A percentile compares a stretch with the other conserved stretches of the same genome.
Evolutionary conservation across 2,329 filamentous ascomycete genomes (phyloP).

Genomic region (Bipolaris victoriae): DNA sequence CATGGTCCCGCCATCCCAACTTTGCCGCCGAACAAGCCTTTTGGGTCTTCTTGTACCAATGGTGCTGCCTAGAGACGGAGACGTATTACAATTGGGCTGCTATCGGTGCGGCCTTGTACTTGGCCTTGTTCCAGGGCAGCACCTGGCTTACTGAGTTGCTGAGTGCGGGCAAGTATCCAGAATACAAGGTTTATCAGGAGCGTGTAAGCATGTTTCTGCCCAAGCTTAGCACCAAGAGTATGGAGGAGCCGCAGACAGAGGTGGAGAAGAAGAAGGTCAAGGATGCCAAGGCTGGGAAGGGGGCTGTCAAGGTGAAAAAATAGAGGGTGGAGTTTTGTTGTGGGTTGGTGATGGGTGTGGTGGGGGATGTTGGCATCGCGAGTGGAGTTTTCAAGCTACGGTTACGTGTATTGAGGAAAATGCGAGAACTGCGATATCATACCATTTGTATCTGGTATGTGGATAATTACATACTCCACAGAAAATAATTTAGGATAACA

Average conservation of each 20-base stretch:
- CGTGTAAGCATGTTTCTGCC: constrained; percentile 86
- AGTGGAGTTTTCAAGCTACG: too few species aligned
- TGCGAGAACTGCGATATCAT: too few species aligned
- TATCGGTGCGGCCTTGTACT: constrained; percentile 70
- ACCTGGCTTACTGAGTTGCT: constrained; percentile 87
- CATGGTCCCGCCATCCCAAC: constrained; percentile 89
- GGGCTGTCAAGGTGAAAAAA: constrained; percentile 19
- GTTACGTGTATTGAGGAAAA: too few species aligned
- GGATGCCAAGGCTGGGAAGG: constrained; percentile 29
- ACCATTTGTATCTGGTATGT: too few species aligned
- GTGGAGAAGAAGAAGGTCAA: constrained; percentile 31
- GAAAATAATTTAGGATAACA: too few species aligned
- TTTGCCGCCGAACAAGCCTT: constrained; percentile 90
- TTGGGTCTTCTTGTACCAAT: constrained; percentile 88
- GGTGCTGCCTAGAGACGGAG: constrained; percentile 77
- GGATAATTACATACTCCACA: too few species aligned
- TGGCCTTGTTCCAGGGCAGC: constrained; percentile 86
- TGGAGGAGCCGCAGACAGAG: constrained; percentile 34
- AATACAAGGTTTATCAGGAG: constrained; percentile 84
- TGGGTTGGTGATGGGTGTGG: too few species aligned
- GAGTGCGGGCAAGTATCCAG: constrained; percentile 80
- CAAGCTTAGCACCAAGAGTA: constrained; percentile 45
- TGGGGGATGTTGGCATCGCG: too few species aligned
- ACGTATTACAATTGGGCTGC: constrained; percentile 79
- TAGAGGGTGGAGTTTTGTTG: background rate